Base-by-base conservation (phyloP, 352 stramenopile species). In the Peronospora belbahrii region DNA sequence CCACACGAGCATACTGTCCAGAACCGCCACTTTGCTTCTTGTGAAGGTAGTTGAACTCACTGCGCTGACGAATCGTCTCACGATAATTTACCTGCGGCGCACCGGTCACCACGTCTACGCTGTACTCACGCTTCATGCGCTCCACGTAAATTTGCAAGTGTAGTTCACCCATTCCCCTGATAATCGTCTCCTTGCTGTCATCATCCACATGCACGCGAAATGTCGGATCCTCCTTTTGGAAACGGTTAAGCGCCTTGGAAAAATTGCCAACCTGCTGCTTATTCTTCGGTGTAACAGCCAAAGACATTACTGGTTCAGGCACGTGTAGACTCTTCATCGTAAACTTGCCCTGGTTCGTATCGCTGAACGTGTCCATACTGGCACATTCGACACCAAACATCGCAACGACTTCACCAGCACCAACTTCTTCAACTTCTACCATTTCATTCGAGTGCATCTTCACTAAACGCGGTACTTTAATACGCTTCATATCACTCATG, bases 371-470 rank as follows among this genome's bases (percentile, higher is more conserved):
- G 67, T 99, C 97, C 91, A 98, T 98, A 56, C 83, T 97, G 37
- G 87, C 89, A 65, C 97, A 99, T 61, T 99, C 97, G 23, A 99
- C 84, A 45, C 97, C 97, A 64, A 99, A 99, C 87, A 99, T 98
- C 42, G 96, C 95, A 6, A 96, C 91, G 39, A 99, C 96, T 63
- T 99, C 96, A 41, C 96, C 96, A 30, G 94, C 81, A 24, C 79
- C 67, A 32, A 95, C 95, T 57, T 93, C 83, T 15, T 98, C 84
- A 37, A 98, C 96, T 55, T 99, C 96, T 78, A 99, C 88, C 97
- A 99, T 99, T 54, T 99, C 96, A 68, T 98, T 95, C 28, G 94
- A 97, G 79, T 99, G 96, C 96, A 99, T 99, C 47, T 97, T 90
- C 42, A 99, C 96, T 32, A 99, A 90, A 23, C 96, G 86, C 32